Evolutionary conservation across 164 flowering plant species (phyloP).

Genomic region (Chimonanthus salicifolius): DNA sequence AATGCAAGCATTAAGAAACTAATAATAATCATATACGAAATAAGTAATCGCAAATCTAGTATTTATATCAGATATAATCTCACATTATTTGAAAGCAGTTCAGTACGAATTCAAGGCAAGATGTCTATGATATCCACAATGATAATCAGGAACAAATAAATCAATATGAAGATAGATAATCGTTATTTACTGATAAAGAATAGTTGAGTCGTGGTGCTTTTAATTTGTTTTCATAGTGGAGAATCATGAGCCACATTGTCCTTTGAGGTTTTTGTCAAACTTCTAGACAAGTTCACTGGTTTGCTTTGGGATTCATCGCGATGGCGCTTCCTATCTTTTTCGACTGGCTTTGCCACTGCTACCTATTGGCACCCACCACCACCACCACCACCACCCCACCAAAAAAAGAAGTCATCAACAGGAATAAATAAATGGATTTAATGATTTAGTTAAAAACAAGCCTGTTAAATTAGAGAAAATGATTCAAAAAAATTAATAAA

Average conservation of each 20-base stretch:
- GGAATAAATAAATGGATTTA: neutral
- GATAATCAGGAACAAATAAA: neutral
- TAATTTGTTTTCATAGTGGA: conserved; percentile 7
- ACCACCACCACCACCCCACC: neutral
- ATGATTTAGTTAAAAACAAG: neutral
- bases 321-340: conserved; percentile 30
- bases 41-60: too few species aligned
- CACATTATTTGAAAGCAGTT: too few species aligned
- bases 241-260: conserved; percentile 1
- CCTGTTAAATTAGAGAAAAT: neutral
- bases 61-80: too few species aligned
- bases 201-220: conserved; percentile 11
- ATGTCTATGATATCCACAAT: neutral
- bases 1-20: neutral
- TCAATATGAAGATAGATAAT: neutral
- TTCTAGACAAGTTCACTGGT: conserved; percentile 7
- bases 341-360: conserved; percentile 37
- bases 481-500: neutral
- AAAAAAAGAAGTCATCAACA: neutral
- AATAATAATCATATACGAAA: neutral
- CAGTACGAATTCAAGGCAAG: neutral
- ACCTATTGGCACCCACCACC: conserved; percentile 17
- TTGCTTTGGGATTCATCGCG: conserved; percentile 27
- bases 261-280: conserved; percentile 15
- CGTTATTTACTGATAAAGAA: neutral